Base-by-base conservation (phyloP, 768 basidiomycete genomes). In the Chalciporus piperatus region DNA sequence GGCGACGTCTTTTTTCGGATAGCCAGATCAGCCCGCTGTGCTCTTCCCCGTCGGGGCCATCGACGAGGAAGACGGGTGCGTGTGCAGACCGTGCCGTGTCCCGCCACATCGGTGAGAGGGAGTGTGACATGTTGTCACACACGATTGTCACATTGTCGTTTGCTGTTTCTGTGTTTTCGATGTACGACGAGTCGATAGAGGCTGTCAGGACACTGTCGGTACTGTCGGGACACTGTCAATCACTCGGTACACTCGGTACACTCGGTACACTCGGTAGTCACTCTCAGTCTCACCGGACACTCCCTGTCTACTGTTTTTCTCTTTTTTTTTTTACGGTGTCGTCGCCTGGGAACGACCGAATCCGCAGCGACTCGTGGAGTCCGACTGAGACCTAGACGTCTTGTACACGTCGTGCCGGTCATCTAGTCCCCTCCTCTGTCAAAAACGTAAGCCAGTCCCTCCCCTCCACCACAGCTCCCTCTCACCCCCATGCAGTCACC, bases 51-150 rank as follows among this genome's bases (percentile, higher is more conserved):
- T 33, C 33, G 40, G 14, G n/a, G 56, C 9, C 41, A 37, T 41
- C 46, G 35, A 23, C 47, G 46, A n/a, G 25, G 48, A 6, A 25
- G 50, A 40, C 32, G 42, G 35, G 39, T 50, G n/a, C n/a, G 11
- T 30, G 8, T 30, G 28, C 11, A 30, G n/a, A n/a, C n/a, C n/a
- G 28, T 30, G 28, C 28, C 27, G 20, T 16, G 37, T 23, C 37
- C 38, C 59, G 59, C 59, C 62, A 63, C 56, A 23, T 40, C 13
- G 17, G 45, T 30, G 41, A n/a, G n/a, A n/a, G 40, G 32, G 35
- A 19, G 44, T 57, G 66, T 67, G 67, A 67, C 67, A n/a, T 1
- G 9, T 1, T 51, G 65, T 68, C 63, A 68, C 66, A 51, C 5
- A 45, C 14, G 48, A 45, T 40, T 64, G 65, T 66, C 51, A 64